These are phyloP conservation scores for Kitagawia praeruptora DNA, from an alignment of 129 eudicot species.

Conservation along the genomic window DNA sequence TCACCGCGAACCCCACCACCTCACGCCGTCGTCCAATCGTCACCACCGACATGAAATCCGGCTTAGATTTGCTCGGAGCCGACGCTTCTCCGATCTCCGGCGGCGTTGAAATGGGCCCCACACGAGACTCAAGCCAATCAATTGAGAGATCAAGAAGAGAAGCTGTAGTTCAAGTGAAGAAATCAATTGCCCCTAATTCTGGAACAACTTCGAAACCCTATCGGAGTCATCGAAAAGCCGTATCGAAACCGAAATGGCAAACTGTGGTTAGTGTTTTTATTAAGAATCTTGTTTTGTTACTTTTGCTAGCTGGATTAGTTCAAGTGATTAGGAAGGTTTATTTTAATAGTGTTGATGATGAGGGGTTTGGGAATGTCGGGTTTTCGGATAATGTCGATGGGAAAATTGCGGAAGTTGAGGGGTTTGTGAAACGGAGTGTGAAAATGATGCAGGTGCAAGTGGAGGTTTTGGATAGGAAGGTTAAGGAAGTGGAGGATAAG, in stretches of 20 bases:
- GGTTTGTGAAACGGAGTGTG: slow-evolving; percentile 42
- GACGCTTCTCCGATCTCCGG: slow-evolving; percentile 17
- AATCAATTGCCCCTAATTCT: slow-evolving; percentile 26
- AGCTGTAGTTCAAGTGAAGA: slow-evolving; percentile 25
- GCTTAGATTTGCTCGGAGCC: slow-evolving; percentile 25
- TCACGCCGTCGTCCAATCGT: slow-evolving; percentile 35
- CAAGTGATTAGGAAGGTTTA: slow-evolving; percentile 52
- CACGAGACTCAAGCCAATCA: slow-evolving; percentile 32
- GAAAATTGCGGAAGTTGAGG: slow-evolving; percentile 57
- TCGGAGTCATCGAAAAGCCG: slow-evolving; percentile 24
- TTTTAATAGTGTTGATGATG: slow-evolving; percentile 19
- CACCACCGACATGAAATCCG: slow-evolving; percentile 36
- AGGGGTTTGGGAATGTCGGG: background rate
- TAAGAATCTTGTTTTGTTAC: slow-evolving; percentile 53
- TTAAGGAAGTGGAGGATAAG: slow-evolving; percentile 45
- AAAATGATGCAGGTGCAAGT: slow-evolving; percentile 82
- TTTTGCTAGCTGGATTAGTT: slow-evolving; percentile 41
- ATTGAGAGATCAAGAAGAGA: slow-evolving; percentile 49
- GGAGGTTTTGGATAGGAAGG: slow-evolving; percentile 60
- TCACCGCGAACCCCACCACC: slow-evolving; percentile 47
- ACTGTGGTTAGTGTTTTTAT: slow-evolving; percentile 55
- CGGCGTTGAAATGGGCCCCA: slow-evolving; percentile 21
- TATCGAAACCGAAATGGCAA: slow-evolving; percentile 45
- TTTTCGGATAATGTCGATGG: slow-evolving; percentile 52
- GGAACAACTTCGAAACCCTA: slow-evolving; percentile 11